Evolutionary conservation across 192 early-diverging fungal genomes (phyloP), one percentile per base, ranked within the genome.

Genomic region (Coemansia brasiliensis): DNA sequence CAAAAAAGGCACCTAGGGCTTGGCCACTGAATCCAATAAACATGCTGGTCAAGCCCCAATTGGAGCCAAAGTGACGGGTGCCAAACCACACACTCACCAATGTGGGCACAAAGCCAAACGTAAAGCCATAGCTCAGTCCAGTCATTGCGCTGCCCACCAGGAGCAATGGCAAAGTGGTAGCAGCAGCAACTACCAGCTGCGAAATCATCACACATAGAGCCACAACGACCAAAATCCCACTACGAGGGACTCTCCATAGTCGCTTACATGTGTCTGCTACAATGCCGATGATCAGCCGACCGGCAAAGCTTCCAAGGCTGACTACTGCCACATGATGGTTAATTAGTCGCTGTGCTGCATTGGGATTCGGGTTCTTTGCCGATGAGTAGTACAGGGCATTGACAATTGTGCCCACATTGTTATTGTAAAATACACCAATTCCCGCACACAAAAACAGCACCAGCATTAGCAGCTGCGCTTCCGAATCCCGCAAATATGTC

Each of bases 21-120:
- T 87, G 85, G 15, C 83, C 86, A 45, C 87, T 84, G 32, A 89
- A 57, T 4, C 85, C 84, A 25, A 78, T 71, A 45, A 76, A 69
- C 44, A 77, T 52, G 6, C 65, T 72, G 25, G 82, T 67, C 61
- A 81, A 62, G 3, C 85, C 83, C 84, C 83, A 85, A 46, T 79
- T 80, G 32, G 69, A 74, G 12, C 71, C 73, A 53, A 82, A 76
- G 18, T 82, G 67, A 7, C 49, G 53, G 2, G 70, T 82, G 13
- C 80, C 80, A 27, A 78, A 82, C 71, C 71, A 82, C 57, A 75
- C 69, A 40, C 80, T 82, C 16, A 76, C 74, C 21, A 82, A 48
- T 10, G 71, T 69, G 1, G 75, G 80, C 40, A 77, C 65, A 42
- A 79, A 65, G 0, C 74, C 75, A 66, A 82, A 82, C 5, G 73